Base-by-base conservation (phyloP, 2,329 filamentous ascomycete species). In the Diaporthe sp. region DNA sequence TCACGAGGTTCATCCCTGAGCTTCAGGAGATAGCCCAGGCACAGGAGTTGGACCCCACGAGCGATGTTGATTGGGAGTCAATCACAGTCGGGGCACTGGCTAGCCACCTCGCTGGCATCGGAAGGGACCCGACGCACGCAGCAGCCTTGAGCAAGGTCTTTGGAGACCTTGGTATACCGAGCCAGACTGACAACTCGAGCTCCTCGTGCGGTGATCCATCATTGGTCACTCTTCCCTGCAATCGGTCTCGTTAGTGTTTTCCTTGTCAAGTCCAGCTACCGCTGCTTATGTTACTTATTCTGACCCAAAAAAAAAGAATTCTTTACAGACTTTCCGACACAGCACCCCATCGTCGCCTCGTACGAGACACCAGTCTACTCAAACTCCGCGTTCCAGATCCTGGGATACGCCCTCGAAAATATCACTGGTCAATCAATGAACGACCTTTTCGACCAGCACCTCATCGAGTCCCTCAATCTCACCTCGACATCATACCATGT, bases 1-100 rank as follows among this genome's bases (percentile, higher is more conserved):
- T 87, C 70, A 85, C 85, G 0, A 81, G 82, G 32, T 85, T 83
- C 70, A 77, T 86, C 17, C 84, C 85, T 0, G 85, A 87, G 77
- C 81, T 87, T 68, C 77, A 76, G 56, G 79, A 72, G 58, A 69
- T 74, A 32, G 47, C 70, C 15, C 9, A 51, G 66, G 32, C 32
- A 30, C 51, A 73, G 25, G 27, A 77, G 22, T 73, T 76, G 25
- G 78, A 79, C 42, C 78, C 79, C 27, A 75, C 81, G 37, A 77
- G 80, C 51, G 75, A 73, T 47, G 75, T 81, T 17, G 72, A 76
- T 32, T 85, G 82, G 82, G 75, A 80, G 1, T 80, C 82, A 9
- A 76, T 85, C 30, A 85, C 84, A 0, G 73, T 85, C 7, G 82
- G 83, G 2, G 78, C 82, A 15, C 77, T 85, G 68, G 83, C 82